Evolutionary conservation across 305 asterid genomes (phyloP).

Genomic region (Fraxinus paxiana): DNA sequence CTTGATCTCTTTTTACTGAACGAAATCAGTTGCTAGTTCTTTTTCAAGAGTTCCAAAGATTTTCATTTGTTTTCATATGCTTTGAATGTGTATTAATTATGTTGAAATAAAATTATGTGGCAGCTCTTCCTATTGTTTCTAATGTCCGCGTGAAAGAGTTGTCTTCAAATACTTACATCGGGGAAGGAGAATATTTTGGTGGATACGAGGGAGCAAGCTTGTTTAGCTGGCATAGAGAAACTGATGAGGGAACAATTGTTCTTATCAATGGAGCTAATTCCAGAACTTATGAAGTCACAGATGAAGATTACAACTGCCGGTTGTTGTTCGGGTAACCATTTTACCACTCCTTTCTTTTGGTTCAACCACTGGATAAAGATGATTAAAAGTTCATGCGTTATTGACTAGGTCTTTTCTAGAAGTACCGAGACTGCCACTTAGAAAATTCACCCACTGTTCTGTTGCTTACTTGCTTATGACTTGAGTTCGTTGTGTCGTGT

Average conservation of each 20-base stretch:
- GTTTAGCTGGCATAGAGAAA: constrained; percentile 88
- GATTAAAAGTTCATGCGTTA: neutral
- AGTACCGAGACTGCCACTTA: neutral
- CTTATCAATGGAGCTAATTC: constrained; percentile 73
- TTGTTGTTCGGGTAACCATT: constrained; percentile 75
- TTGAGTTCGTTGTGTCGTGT: neutral
- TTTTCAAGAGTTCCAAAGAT: neutral
- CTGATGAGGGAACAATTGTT: constrained; percentile 54
- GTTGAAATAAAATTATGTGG: constrained; percentile 28
- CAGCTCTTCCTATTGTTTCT: constrained; percentile 83
- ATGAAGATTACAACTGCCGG: constrained; percentile 78
- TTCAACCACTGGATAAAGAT: constrained; percentile 2
- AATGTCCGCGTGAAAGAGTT: constrained; percentile 54
- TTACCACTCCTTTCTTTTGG: constrained; percentile 20
- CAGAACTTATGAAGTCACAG: constrained; percentile 74
- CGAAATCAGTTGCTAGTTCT: neutral
- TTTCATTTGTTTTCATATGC: constrained; percentile 16
- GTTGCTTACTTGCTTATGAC: neutral
- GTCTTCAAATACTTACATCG: constrained; percentile 62
- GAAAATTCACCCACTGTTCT: neutral
- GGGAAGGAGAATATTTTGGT: constrained; percentile 91
- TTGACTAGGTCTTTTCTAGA: neutral
- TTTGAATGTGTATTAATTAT: constrained; percentile 20
- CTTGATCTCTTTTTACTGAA: constrained; percentile 8
- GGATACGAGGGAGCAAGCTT: constrained; percentile 89